Base-by-base conservation (phyloP, 352 stramenopile species). In the Phytophthora citrophthora region DNA sequence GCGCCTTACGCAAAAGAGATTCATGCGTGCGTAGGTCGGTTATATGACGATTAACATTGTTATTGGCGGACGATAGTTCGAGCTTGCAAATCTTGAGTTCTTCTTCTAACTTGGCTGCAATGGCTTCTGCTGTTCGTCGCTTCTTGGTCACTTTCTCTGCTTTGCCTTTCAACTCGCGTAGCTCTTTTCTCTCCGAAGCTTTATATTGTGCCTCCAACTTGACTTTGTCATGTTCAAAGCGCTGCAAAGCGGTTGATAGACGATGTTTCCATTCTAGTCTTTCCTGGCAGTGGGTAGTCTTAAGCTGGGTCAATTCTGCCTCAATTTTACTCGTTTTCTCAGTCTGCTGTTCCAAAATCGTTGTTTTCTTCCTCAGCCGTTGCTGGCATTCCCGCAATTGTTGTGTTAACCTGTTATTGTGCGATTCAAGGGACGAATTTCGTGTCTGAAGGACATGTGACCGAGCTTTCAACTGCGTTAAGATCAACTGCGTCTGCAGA, bases 401-500 rank as follows among this genome's bases (percentile, higher is more conserved):
- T 7, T 60, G 39, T 5, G 54, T 61, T 9, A 82, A 11, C 13
- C 77, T 80, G 15, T 68, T 63, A 29, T 74, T 68, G 24, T 79
- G 62, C 0, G 26, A 10, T 7, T 83, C 74, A 9, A 81, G 54
- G 8, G 59, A 64, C 5, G 50, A 40, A 29, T 59, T 71, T 27
- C 65, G 62, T n/a, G 73, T 86, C 47, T 86, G 77, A 10, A 86
- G 38, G 1, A 86, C 77, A 18, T 81, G 72, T 1, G 70, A 68
- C 32, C 76, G 73, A 9, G 79, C 79, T 23, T 76, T 79, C 2
- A 85, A 52, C 29, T 85, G 76, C 1, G 66, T 71, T 18, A 83
- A 55, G 7, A 70, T 47, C 18, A 86, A 54, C 31, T 82, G 76
- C 6, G 63, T 66, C 40, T 83, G 76, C 43, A 82, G 63, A 4